Conservation (phyloP, 2,329 filamentous ascomycete species). For the Sporothrix brunneoviolacea region DNA sequence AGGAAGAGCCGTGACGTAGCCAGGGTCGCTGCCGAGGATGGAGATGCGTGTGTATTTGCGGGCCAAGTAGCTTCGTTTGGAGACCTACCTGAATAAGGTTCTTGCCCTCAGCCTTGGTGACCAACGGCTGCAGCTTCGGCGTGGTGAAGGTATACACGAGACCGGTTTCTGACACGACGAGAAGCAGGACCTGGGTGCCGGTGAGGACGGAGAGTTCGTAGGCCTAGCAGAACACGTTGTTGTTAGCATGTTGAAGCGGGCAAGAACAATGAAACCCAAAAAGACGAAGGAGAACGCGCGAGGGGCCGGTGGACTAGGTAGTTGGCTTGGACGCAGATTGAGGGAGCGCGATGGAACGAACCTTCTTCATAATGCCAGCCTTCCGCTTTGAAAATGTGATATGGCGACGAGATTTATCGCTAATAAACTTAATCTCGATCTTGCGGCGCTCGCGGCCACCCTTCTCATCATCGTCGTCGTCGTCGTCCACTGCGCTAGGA, state of each 20-base stretch:
- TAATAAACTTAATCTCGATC: slow-evolving; percentile 99
- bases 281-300: background rate
- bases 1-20: too few species aligned
- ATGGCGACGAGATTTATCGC: slow-evolving; percentile 97
- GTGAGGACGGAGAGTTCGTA: slow-evolving; percentile 97
- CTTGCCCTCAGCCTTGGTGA: slow-evolving; percentile 98
- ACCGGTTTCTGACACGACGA: slow-evolving; percentile 95
- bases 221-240: slow-evolving; percentile 46
- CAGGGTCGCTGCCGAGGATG: too few species aligned
- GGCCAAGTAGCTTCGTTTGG: background rate
- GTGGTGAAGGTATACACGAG: slow-evolving; percentile 98
- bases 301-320: background rate
- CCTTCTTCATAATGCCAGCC: slow-evolving; percentile 99
- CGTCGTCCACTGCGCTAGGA: slow-evolving; percentile 77
- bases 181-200: slow-evolving; percentile 90
- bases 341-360: slow-evolving; percentile 38
- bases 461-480: slow-evolving; percentile 97
- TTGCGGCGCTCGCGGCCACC: slow-evolving; percentile 95
- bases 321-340: background rate
- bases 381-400: slow-evolving; percentile 99
- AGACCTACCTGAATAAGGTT: slow-evolving; percentile 89
- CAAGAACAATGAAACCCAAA: background rate
- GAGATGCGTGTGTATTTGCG: background rate
- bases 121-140: slow-evolving; percentile 93
- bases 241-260: slow-evolving; percentile 8